Evolutionary conservation across 2,329 filamentous ascomycete species (phyloP).

Genomic region (Pseudogymnoascus sp.): DNA sequence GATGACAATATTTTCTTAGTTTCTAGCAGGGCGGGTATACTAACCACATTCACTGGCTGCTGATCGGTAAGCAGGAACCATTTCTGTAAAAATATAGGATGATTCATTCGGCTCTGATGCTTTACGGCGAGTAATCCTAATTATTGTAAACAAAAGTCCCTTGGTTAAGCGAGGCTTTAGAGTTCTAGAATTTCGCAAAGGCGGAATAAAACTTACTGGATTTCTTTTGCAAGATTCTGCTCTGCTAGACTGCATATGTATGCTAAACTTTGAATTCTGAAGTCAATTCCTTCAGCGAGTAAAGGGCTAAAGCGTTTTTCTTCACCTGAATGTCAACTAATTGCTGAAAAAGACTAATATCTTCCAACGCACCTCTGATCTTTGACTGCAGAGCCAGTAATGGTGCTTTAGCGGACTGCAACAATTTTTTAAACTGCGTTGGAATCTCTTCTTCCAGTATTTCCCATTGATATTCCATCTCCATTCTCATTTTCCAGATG

Average conservation of each 20-base stretch:
- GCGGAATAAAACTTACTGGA: conserved; percentile 15
- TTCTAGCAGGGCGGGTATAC: conserved; percentile 10
- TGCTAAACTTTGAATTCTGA: conserved; percentile 17
- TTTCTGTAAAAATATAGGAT: conserved; percentile 18
- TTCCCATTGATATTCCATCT: conserved; percentile 26
- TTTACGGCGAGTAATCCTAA: conserved; percentile 14
- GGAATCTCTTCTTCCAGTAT: conserved; percentile 26
- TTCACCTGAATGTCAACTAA: neutral
- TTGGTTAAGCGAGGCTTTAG: conserved; percentile 1
- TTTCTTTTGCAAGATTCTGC: conserved; percentile 14
- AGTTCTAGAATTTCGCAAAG: neutral
- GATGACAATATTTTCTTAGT: conserved; percentile 1
- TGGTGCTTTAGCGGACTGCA: conserved; percentile 11
- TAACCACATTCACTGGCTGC: conserved; percentile 14
- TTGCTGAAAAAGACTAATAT: neutral
- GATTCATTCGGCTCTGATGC: conserved; percentile 18
- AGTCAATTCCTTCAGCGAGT: conserved; percentile 15
- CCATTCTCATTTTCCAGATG: conserved; percentile 30
- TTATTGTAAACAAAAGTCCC: conserved; percentile 11
- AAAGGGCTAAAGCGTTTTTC: conserved; percentile 10
- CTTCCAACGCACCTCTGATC: conserved; percentile 12
- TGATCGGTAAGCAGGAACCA: conserved; percentile 17
- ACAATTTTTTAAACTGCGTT: conserved; percentile 14
- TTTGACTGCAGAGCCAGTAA: conserved; percentile 13
- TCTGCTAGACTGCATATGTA: conserved; percentile 15